Evolutionary conservation across 208 protist species (phyloP), one percentile per base, ranked within the genome.

Genomic region (Borovskyia barvae): DNA sequence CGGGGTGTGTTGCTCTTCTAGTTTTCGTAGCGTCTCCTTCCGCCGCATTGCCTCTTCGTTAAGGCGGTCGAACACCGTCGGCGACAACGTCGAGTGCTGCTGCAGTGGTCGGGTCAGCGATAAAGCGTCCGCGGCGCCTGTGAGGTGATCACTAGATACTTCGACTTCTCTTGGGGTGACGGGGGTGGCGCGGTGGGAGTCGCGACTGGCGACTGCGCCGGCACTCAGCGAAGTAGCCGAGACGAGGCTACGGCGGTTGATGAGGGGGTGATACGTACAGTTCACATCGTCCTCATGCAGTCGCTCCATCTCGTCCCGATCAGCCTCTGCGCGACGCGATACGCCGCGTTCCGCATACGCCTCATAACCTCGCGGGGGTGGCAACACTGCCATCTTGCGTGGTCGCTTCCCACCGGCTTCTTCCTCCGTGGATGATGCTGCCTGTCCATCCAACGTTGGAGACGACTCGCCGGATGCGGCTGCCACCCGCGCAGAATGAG

Each of bases 311-410:
- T 56, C 54, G 36, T 59, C 42, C 0, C 53, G 41, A 5, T 60
- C 37, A 2, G 17, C 53, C 17, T 76, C 47, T 12, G 40, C 37
- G 4, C 72, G 49, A 0, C 62, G 45, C 2, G 37, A 52, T 30
- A 63, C 36, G 11, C 72, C 72, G 14, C 62, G 43, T 25, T 65
- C 45, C 7, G 51, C 64, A 29, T 47, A 64, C 30, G 40, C 26
- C 15, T 63, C 64, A 42, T 46, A 64, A 9, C 54, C 64, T 26
- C 64, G 64, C 1, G 55, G 64, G 4, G 37, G 22, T 5, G 54
- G 55, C 55, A 62, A 15, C 24, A 59, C 37, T 6, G 55, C 52
- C 64, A 71, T 35, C 54, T 53, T 63, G 7, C 53, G 64, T 17
- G 47, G 11, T 4, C 29, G 48, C 17, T 15, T 24, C 6, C 20